Percentiles rank a stretch among this genome's conserved stretches.
Evolutionary conservation across 306 rosid genomes (phyloP).

Genomic region (Vicia villosa): DNA sequence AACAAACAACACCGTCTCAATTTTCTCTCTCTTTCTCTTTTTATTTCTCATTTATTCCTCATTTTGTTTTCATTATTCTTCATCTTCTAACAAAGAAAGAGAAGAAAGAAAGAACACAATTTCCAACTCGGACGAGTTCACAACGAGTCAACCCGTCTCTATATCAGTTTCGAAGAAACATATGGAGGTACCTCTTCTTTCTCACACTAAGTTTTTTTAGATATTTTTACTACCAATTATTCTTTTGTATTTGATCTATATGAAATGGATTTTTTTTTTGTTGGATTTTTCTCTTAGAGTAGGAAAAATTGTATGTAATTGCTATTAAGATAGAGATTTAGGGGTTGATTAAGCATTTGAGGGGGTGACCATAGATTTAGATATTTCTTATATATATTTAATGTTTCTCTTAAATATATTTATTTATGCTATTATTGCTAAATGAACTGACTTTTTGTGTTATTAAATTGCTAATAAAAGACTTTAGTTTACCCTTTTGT

Average conservation of each 20-base stretch:
- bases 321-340: background rate
- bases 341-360: background rate
- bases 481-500: no score
- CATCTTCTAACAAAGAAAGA: background rate
- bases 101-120: background rate
- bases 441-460: background rate
- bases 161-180: background rate
- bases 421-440: background rate
- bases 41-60: background rate
- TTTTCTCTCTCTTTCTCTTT: background rate
- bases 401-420: background rate
- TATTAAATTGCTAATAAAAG: no score
- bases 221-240: background rate
- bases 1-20: constrained; percentile 36
- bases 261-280: background rate
- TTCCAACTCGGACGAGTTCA: background rate
- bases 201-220: background rate
- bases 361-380: background rate
- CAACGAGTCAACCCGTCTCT: background rate
- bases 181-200: constrained; percentile 1
- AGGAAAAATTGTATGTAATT: background rate
- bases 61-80: background rate
- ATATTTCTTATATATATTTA: background rate
- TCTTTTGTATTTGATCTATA: background rate
- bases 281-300: background rate